Base-by-base conservation (phyloP, 441 rosid genomes). In the Euphorbia celastroides region DNA sequence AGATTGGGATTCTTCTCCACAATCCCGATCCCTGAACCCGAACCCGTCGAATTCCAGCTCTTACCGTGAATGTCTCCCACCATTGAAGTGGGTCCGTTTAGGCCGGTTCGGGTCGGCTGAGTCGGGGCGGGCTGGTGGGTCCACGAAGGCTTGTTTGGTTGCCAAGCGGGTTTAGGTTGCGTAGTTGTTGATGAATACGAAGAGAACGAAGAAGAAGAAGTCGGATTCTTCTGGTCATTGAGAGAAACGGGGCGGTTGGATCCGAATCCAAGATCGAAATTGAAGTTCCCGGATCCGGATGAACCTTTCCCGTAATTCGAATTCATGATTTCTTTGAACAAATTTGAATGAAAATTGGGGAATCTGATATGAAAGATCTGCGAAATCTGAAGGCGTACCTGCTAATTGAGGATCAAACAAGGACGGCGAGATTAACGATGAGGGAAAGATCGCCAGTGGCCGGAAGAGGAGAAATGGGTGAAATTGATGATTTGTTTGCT, bases 11-110 rank as follows among this genome's bases (percentile, higher is more conserved):
- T 84, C 77, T 88, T 90, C 25, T 82, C 82, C 17, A 69, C 90
- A 56, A 86, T 75, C 75, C 95, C 97, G 46, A 85, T 72, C 63
- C 90, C 87, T 32, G 82, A 73, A 50, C 75, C 73, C 0, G 93
- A 74, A 27, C 78, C 76, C 17, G 84, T 51, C n/a, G 97, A 78
- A 10, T 74, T 59, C 99, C 97, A 93, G 65, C 83, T 89, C 84
- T 85, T 93, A 27, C 98, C 98, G 56, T 61, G 84, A 57, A 93
- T 93, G 78, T 93, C 98, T 0, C 97, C 98, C 23, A 79, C 92
- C 97, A 90, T 90, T 2, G 97, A 85, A 69, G 74, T 66, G 32
- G 91, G 93, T 16, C 87, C 88, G 31, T 66, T 76, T 1, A 87
- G 31, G 61, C 74, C 89, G 0, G 85, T 26, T 38, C 77, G 74